These are phyloP conservation scores for Lactarius deliciosus DNA, from an alignment of 768 basidiomycete species.

Conservation along the genomic window DNA sequence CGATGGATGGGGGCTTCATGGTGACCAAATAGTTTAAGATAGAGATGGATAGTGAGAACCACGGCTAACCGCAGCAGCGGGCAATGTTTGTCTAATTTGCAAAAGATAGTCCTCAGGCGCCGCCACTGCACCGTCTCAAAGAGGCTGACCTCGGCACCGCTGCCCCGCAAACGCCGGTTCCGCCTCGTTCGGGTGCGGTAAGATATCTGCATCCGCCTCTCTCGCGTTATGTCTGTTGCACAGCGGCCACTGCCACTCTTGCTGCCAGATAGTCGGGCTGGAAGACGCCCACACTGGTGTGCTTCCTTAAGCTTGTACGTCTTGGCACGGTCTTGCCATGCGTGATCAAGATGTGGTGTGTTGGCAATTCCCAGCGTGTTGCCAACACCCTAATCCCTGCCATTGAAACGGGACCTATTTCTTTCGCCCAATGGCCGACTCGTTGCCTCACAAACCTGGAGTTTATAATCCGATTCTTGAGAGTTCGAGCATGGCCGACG, in stretches of 20 bases:
- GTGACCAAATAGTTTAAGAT: not conserved
- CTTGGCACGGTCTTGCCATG: not conserved
- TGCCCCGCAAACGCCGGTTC: too few species aligned
- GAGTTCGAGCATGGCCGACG: not conserved
- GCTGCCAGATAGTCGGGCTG: too few species aligned
- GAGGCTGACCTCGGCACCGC: too few species aligned
- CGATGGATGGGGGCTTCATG: conserved; percentile 8
- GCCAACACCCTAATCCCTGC: not conserved
- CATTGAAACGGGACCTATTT: not conserved
- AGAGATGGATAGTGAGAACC: not conserved
- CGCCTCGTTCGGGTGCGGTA: too few species aligned
- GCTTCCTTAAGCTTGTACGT: not conserved
- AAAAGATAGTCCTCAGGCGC: too few species aligned
- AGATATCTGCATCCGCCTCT: too few species aligned
- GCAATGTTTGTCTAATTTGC: not conserved
- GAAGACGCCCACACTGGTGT: not conserved
- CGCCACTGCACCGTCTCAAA: too few species aligned
- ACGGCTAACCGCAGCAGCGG: not conserved
- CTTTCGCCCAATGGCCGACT: not conserved
- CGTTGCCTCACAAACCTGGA: not conserved
- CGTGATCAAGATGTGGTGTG: not conserved
- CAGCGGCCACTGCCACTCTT: too few species aligned
- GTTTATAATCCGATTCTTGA: not conserved
- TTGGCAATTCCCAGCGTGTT: not conserved
- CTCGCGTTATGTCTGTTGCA: too few species aligned